A percentile compares a stretch with the other conserved stretches of the same genome.
Evolutionary conservation across 257 asterid genomes (phyloP).

Genomic region (Nicotiana noctiflora): DNA sequence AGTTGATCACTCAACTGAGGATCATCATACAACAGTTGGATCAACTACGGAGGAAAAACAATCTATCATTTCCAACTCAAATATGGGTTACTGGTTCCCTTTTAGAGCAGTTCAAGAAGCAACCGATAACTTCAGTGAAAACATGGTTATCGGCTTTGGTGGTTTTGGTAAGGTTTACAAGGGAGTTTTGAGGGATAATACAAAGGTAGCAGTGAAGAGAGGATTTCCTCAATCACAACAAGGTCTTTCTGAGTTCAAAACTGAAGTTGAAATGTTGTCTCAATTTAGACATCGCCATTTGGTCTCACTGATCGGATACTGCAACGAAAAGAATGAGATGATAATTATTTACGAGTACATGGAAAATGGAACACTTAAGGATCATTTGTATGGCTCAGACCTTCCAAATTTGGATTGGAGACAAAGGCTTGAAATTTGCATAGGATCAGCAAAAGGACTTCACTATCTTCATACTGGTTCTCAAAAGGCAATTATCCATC

Average conservation of each 20-base stretch:
- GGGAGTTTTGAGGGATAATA: slow-evolving; percentile 30
- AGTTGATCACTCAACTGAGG: slow-evolving; percentile 17
- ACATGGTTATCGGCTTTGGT: slow-evolving; percentile 30
- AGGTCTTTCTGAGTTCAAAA: slow-evolving; percentile 31
- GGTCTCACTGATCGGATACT: slow-evolving; percentile 38
- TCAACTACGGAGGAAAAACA: background rate
- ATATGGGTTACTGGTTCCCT: slow-evolving; percentile 33
- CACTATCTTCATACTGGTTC: slow-evolving; percentile 44
- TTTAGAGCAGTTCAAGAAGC: slow-evolving; percentile 31
- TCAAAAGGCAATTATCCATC: slow-evolving; percentile 30
- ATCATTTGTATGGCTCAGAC: slow-evolving; percentile 25
- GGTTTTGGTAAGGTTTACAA: slow-evolving; percentile 40
- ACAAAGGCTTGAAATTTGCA: slow-evolving; percentile 38
- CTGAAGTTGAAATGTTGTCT: slow-evolving; percentile 38
- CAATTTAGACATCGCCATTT: slow-evolving; percentile 39
- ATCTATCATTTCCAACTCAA: slow-evolving; percentile 17
- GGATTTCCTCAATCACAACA: slow-evolving; percentile 24
- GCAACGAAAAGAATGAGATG: slow-evolving; percentile 34
- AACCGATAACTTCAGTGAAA: slow-evolving; percentile 30
- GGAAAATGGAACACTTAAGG: slow-evolving; percentile 36
- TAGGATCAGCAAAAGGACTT: slow-evolving; percentile 45
- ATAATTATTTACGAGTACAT: slow-evolving; percentile 39
- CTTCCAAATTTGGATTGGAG: slow-evolving; percentile 29
- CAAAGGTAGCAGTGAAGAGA: slow-evolving; percentile 35
- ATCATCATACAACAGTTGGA: slow-evolving; percentile 5